phyloP scores from a whole-genome alignment of 768 basidiomycete genomes.

The Lactarius tabidus region DNA sequence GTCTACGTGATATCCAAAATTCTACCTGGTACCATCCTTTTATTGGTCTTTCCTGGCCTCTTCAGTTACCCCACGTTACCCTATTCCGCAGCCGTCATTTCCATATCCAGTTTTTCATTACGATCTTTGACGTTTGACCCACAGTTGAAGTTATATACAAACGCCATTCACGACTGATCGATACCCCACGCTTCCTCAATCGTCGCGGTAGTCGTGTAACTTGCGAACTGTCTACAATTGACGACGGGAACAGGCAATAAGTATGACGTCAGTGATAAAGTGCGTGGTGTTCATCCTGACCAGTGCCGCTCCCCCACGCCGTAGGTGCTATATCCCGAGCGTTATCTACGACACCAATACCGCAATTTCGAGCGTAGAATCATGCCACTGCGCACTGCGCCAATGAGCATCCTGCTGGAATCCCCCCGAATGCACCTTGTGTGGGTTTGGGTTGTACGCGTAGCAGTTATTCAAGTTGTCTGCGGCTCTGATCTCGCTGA shows the following conservation, averaged over 20 bases:
- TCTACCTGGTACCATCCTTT: constrained; percentile 25
- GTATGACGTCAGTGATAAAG: too few species aligned
- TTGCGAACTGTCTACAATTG: neutral
- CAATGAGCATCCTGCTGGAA: too few species aligned
- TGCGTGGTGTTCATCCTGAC: too few species aligned
- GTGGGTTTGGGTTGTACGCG: too few species aligned
- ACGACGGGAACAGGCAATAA: neutral
- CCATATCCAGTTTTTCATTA: constrained; percentile 8
- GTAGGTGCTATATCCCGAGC: too few species aligned
- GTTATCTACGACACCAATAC: too few species aligned
- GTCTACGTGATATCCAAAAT: constrained; percentile 27
- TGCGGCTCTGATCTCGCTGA: too few species aligned
- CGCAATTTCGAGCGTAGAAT: too few species aligned
- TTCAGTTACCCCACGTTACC: constrained; percentile 24
- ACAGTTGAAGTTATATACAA: constrained; percentile 24
- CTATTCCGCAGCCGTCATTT: constrained; percentile 24
- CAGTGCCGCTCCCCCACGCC: too few species aligned
- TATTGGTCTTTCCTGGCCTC: constrained; percentile 22
- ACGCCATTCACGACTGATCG: constrained; percentile 15
- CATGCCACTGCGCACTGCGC: too few species aligned
- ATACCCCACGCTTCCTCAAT: neutral
- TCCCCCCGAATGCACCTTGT: too few species aligned
- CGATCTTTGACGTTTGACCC: constrained; percentile 18
- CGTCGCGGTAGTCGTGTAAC: neutral
- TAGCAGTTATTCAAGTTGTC: too few species aligned